Evolutionary conservation across 768 basidiomycete genomes (phyloP).

Genomic region (Pleurotus tuoliensis): DNA sequence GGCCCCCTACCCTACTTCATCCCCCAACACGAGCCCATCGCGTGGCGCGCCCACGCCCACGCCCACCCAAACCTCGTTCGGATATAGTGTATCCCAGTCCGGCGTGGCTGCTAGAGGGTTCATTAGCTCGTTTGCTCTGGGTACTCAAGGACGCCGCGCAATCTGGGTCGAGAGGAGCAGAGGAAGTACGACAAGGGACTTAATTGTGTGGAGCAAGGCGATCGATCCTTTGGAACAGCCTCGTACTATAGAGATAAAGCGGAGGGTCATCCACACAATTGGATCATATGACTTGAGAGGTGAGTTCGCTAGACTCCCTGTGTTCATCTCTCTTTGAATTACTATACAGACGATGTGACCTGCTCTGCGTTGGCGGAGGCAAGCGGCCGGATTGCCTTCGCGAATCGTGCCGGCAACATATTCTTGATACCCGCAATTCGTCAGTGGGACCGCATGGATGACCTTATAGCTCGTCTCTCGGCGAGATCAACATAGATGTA

Average conservation of each 20-base stretch:
- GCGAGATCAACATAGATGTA: too few relatives aligned
- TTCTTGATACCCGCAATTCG: not conserved
- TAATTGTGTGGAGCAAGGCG: constrained; percentile 36
- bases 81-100: not conserved
- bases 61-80: constrained; percentile 9
- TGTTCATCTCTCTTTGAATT: not conserved
- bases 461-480: too few relatives aligned
- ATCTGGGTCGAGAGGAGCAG: constrained; percentile 53
- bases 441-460: not conserved
- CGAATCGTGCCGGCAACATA: not conserved
- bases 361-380: constrained; percentile 2
- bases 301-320: not conserved
- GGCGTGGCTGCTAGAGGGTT: constrained; percentile 38
- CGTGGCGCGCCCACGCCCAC: constrained; percentile 11
- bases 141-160: constrained; percentile 45
- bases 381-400: constrained; percentile 2
- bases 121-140: constrained; percentile 44
- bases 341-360: not conserved
- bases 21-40: constrained; percentile 8
- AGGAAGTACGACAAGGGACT: constrained; percentile 35
- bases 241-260: not conserved
- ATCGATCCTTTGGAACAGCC: not conserved
- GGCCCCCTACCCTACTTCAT: not conserved
- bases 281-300: constrained; percentile 6
- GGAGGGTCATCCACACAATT: constrained; percentile 1